A percentile compares a stretch with the other conserved stretches of the same genome.
Conservation (phyloP, 2,329 filamentous ascomycete genomes). For the Alternaria solani region DNA sequence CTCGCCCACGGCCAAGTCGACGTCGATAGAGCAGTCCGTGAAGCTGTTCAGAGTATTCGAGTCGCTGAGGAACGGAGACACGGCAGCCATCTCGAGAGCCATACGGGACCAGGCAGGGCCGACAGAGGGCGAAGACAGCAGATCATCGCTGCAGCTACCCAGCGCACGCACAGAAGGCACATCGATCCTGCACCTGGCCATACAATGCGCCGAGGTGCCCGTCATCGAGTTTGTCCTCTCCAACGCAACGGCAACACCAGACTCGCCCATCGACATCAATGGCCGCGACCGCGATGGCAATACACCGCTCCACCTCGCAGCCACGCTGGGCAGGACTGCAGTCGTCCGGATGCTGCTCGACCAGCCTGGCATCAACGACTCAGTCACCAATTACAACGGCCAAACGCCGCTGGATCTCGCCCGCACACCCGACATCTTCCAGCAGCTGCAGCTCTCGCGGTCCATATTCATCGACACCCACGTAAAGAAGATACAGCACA, state of each 20-base stretch:
- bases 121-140: conserved; percentile 62
- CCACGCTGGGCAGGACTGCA: conserved; percentile 78
- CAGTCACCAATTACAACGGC: conserved; percentile 82
- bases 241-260: conserved; percentile 55
- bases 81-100: conserved; percentile 84
- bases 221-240: conserved; percentile 96
- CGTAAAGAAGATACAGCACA: conserved; percentile 80
- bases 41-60: conserved; percentile 95
- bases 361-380: conserved; percentile 85
- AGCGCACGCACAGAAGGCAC: conserved; percentile 73
- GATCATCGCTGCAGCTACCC: conserved; percentile 57
- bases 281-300: conserved; percentile 92
- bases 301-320: conserved; percentile 88
- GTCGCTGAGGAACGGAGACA: conserved; percentile 88
- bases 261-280: conserved; percentile 82
- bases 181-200: conserved; percentile 88
- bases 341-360: conserved; percentile 86
- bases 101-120: conserved; percentile 69
- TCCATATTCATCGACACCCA: conserved; percentile 90
- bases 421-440: conserved; percentile 92
- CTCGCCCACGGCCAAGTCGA: conserved; percentile 47
- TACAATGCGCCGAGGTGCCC: conserved; percentile 91
- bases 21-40: conserved; percentile 86
- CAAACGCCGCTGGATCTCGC: conserved; percentile 88
- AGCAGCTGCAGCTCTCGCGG: conserved; percentile 87